Conservation (phyloP, 2,329 filamentous ascomycete species). For the Penicillium sp. region DNA sequence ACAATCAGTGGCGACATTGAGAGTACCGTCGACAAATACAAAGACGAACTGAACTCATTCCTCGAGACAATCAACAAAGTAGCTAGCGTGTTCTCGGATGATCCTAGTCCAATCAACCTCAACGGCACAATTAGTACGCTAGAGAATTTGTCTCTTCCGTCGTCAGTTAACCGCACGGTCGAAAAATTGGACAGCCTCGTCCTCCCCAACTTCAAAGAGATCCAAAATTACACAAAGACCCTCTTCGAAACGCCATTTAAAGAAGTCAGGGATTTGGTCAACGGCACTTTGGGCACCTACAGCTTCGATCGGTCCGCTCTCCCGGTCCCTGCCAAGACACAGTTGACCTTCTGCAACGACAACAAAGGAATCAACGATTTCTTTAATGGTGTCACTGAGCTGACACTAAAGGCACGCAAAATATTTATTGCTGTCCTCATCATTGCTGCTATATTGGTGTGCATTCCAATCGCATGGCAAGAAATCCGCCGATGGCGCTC, state of each 20-base stretch:
- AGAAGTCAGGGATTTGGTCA: constrained; percentile 70
- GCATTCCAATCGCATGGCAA: constrained; percentile 74
- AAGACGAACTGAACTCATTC: constrained; percentile 55
- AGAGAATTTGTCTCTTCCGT: constrained; percentile 66
- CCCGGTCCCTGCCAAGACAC: constrained; percentile 77
- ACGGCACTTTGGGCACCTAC: constrained; percentile 68
- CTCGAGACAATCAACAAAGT: constrained; percentile 57
- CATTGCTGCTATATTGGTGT: constrained; percentile 68
- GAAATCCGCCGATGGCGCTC: constrained; percentile 75
- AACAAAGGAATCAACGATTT: constrained; percentile 79
- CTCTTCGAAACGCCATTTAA: constrained; percentile 79
- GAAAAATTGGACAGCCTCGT: constrained; percentile 72
- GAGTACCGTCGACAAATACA: constrained; percentile 47
- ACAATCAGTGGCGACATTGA: constrained; percentile 48
- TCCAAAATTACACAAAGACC: constrained; percentile 75
- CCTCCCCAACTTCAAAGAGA: constrained; percentile 71
- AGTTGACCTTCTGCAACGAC: constrained; percentile 82
- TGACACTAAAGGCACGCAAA: constrained; percentile 67
- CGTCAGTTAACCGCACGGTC: constrained; percentile 66
- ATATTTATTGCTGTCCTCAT: constrained; percentile 74
- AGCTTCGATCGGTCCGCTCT: constrained; percentile 75
- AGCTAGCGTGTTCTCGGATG: constrained; percentile 48
- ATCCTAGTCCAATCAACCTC: constrained; percentile 62
- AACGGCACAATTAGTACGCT: constrained; percentile 63
- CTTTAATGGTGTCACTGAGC: constrained; percentile 68